Percentiles rank a stretch among this genome's conserved stretches.
Evolutionary conservation across 805 yeast species (phyloP).

Genomic region (Kodamaea hsintzibuensis): DNA sequence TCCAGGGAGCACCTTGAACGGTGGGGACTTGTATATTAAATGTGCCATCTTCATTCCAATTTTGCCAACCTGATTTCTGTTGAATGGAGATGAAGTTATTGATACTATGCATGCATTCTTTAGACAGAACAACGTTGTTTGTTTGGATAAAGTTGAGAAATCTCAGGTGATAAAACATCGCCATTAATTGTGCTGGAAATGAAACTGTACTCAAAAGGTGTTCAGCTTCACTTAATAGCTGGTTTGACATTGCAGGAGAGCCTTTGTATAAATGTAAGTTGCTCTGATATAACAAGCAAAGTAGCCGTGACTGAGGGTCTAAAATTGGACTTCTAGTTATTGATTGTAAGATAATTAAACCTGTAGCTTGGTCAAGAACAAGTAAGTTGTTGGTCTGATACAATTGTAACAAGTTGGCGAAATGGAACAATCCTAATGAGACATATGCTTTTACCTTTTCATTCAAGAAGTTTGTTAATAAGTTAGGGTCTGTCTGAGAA

Average conservation of each 20-base stretch:
- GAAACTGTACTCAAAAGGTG: neutral
- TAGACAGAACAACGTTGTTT: slow-evolving; percentile 10
- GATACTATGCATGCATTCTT: slow-evolving; percentile 12
- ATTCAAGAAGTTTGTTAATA: slow-evolving; percentile 32
- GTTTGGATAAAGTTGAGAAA: slow-evolving; percentile 16
- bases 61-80: slow-evolving; percentile 18
- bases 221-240: slow-evolving; percentile 11
- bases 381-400: slow-evolving; percentile 32
- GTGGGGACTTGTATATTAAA: neutral
- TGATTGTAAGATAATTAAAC: slow-evolving; percentile 18
- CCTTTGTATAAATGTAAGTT: slow-evolving; percentile 20
- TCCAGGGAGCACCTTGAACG: neutral
- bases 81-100: slow-evolving; percentile 18
- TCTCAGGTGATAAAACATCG: slow-evolving; percentile 16
- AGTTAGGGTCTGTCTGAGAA: slow-evolving; percentile 22
- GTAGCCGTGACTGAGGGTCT: slow-evolving; percentile 10
- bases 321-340: slow-evolving; percentile 5
- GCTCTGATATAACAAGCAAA: slow-evolving; percentile 17
- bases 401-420: slow-evolving; percentile 30
- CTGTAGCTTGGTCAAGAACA: slow-evolving; percentile 25
- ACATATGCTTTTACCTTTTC: slow-evolving; percentile 21
- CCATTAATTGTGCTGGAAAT: slow-evolving; percentile 15
- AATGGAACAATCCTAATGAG: slow-evolving; percentile 11
- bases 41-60: slow-evolving; percentile 18
- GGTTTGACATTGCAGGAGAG: slow-evolving; percentile 10